Conservation (phyloP, 176 grass and related monocot species). For the Puccinellia tenuiflora region DNA sequence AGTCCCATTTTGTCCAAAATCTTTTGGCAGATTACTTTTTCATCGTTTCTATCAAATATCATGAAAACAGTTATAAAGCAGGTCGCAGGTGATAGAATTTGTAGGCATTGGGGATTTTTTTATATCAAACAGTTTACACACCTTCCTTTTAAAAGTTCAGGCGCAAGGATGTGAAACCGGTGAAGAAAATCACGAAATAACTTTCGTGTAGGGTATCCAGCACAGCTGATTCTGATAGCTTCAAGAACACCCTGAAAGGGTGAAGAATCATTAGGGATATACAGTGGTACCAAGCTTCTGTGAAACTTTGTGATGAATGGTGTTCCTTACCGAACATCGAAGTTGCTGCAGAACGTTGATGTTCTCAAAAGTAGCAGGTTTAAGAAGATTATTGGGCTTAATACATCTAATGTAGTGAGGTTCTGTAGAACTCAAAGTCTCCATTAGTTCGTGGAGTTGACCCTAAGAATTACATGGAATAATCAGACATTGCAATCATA, state of each 20-base stretch:
- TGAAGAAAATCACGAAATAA: slow-evolving; percentile 80
- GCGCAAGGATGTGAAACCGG: slow-evolving; percentile 73
- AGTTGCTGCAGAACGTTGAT: slow-evolving; percentile 81
- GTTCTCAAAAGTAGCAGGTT: slow-evolving; percentile 84
- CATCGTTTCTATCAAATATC: slow-evolving; percentile 52
- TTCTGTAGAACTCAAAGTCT: slow-evolving; percentile 78
- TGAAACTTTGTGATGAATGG: background rate
- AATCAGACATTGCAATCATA: slow-evolving; percentile 16
- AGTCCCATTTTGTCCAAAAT: slow-evolving; percentile 80
- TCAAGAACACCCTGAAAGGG: slow-evolving; percentile 88
- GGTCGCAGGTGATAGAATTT: slow-evolving; percentile 1
- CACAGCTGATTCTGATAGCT: slow-evolving; percentile 96
- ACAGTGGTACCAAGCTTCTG: background rate
- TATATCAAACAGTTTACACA: slow-evolving; percentile 29
- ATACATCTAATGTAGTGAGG: slow-evolving; percentile 96
- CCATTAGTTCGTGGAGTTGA: slow-evolving; percentile 89
- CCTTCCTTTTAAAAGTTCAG: slow-evolving; percentile 67
- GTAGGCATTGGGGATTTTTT: background rate
- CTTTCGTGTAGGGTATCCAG: slow-evolving; percentile 94
- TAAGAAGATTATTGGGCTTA: slow-evolving; percentile 89
- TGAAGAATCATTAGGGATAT: slow-evolving; percentile 15
- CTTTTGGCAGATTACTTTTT: slow-evolving; percentile 73
- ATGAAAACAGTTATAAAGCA: slow-evolving; percentile 22
- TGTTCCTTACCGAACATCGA: slow-evolving; percentile 71
- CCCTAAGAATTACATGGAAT: slow-evolving; percentile 41